phyloP scores from a whole-genome alignment of 495 filamentous ascomycete species.

The Podospora sp. region DNA sequence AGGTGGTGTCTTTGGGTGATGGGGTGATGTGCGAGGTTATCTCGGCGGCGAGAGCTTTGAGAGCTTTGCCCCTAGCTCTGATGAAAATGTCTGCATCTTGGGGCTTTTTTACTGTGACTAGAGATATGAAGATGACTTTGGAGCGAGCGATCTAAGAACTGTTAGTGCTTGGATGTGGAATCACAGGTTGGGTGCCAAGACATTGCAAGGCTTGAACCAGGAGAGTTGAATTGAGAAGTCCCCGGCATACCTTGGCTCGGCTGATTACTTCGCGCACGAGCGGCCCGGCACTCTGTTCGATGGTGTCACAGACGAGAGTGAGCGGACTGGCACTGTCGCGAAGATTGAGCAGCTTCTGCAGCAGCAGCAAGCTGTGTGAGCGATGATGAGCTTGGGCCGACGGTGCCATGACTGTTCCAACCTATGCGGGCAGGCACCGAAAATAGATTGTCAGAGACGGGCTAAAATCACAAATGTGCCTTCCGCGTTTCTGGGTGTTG shows the following conservation, averaged over 20 bases:
- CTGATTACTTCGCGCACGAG: conserved; percentile 73
- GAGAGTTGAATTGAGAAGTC: background rate
- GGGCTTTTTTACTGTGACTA: conserved; percentile 64
- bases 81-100: conserved; percentile 64
- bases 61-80: conserved; percentile 59
- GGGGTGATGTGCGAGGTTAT: conserved; percentile 58
- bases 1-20: conserved; percentile 33
- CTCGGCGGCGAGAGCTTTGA: conserved; percentile 55
- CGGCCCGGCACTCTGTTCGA: conserved; percentile 78
- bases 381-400: conserved; percentile 66
- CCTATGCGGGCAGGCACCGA: background rate
- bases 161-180: conserved; percentile 5
- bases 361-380: conserved; percentile 82
- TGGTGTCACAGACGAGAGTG: conserved; percentile 78
- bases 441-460: conserved; percentile 10
- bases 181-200: background rate
- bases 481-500: background rate
- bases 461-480: background rate
- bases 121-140: conserved; percentile 76
- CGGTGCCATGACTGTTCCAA: conserved; percentile 45
- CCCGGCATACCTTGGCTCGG: conserved; percentile 64
- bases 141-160: conserved; percentile 46
- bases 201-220: no score
- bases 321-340: conserved; percentile 82
- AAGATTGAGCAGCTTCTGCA: conserved; percentile 79